phyloP scores from a whole-genome alignment of 2,329 filamentous ascomycete genomes.

The Alternaria triticimaculans region DNA sequence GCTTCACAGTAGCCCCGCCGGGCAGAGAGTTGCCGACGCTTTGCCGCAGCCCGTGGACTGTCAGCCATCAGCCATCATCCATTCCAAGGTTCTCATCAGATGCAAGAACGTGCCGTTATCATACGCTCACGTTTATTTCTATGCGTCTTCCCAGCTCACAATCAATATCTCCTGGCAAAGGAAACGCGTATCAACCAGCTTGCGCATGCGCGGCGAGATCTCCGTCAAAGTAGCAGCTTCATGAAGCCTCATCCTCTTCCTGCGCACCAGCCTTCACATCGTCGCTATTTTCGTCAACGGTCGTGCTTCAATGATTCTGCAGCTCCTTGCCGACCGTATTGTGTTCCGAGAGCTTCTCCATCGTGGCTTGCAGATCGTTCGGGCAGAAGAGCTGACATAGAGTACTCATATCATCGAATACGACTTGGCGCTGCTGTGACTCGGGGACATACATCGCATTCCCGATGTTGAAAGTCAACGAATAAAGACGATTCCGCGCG shows the following conservation, averaged over 20 bases:
- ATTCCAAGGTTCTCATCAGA: no score
- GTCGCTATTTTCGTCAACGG: background rate
- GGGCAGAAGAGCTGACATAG: background rate
- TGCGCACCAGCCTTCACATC: background rate
- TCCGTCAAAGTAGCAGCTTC: background rate
- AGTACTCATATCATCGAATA: background rate
- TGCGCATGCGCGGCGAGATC: background rate
- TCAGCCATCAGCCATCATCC: no score
- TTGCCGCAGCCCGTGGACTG: no score
- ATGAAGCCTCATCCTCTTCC: background rate
- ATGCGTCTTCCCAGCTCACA: background rate
- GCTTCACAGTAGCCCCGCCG: no score
- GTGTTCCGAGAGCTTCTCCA: background rate
- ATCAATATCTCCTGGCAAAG: no score
- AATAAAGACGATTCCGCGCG: rapidly evolving
- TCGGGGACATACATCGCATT: background rate
- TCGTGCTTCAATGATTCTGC: no score
- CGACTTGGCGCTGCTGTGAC: background rate
- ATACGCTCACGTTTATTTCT: no score
- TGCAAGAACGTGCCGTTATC: background rate
- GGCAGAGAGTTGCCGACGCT: no score
- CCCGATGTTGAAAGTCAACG: background rate
- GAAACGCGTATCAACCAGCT: background rate
- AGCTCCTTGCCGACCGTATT: background rate
- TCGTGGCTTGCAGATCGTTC: background rate